phyloP scores from a whole-genome alignment of 2,329 filamentous ascomycete species.

The Biscogniauxia mediterranea region DNA sequence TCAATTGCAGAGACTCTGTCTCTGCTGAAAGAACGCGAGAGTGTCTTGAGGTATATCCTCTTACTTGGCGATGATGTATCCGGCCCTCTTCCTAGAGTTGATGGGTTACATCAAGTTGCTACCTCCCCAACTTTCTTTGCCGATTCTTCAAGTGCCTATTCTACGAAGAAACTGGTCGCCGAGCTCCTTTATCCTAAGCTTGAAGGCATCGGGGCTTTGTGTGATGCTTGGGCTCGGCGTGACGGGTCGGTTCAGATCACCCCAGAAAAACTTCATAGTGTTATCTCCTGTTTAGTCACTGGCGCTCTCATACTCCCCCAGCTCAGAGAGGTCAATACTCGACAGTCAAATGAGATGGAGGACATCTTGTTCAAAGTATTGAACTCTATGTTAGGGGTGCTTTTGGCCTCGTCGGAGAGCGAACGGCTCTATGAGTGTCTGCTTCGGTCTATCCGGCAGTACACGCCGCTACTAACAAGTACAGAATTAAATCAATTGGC shows the following conservation, averaged over 20 bases:
- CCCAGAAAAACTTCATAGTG: slow-evolving; percentile 50
- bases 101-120: slow-evolving; percentile 1
- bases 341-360: slow-evolving; percentile 49
- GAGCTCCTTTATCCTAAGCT: slow-evolving; percentile 55
- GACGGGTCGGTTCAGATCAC: slow-evolving; percentile 51
- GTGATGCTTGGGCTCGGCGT: slow-evolving; percentile 45
- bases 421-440: slow-evolving; percentile 45
- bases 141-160: slow-evolving; percentile 39
- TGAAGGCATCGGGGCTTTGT: slow-evolving; percentile 47
- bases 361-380: slow-evolving; percentile 40
- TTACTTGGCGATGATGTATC: slow-evolving; percentile 42
- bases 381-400: slow-evolving; percentile 40
- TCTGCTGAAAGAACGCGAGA: slow-evolving; percentile 41
- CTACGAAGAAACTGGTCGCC: slow-evolving; percentile 49
- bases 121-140: slow-evolving; percentile 21
- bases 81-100: slow-evolving; percentile 4
- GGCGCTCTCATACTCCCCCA: slow-evolving; percentile 47
- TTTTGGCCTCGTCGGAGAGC: slow-evolving; percentile 45
- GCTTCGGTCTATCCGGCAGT: slow-evolving; percentile 43
- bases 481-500: slow-evolving; percentile 38
- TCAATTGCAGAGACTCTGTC: slow-evolving; percentile 49
- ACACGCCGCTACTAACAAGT: slow-evolving; percentile 45
- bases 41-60: slow-evolving; percentile 54
- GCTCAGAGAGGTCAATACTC: slow-evolving; percentile 45
- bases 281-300: slow-evolving; percentile 48